These are phyloP conservation scores for Echria macrotheca DNA, from an alignment of 495 filamentous ascomycete genomes.

Conservation along the genomic window DNA sequence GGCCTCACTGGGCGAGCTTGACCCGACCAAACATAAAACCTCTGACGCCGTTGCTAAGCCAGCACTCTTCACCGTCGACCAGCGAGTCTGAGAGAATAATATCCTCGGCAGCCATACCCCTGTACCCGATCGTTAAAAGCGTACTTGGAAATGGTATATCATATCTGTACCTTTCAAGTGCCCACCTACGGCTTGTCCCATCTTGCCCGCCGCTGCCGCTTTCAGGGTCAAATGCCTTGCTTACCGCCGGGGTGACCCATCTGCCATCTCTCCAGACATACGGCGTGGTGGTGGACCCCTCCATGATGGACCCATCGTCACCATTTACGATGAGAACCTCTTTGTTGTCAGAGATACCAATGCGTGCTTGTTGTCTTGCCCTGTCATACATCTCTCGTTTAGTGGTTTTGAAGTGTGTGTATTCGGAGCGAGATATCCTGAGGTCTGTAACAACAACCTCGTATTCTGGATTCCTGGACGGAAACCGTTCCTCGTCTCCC, in stretches of 20 bases:
- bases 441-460: constrained; percentile 53
- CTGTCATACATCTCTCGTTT: constrained; percentile 57
- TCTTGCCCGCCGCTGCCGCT: constrained; percentile 67
- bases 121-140: constrained; percentile 27
- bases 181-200: constrained; percentile 78
- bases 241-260: constrained; percentile 62
- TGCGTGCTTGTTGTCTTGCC: constrained; percentile 54
- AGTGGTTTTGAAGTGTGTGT: constrained; percentile 75
- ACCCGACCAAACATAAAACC: constrained; percentile 56
- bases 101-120: constrained; percentile 56
- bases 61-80: constrained; percentile 67
- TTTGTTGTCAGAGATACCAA: constrained; percentile 47
- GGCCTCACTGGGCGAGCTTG: no score
- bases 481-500: constrained; percentile 1
- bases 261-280: constrained; percentile 65
- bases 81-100: constrained; percentile 50
- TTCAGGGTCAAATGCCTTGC: constrained; percentile 16
- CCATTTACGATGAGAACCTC: constrained; percentile 74
- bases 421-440: constrained; percentile 49
- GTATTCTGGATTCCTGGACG: constrained; percentile 30
- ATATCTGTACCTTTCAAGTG: constrained; percentile 50
- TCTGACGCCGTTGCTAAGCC: constrained; percentile 80
- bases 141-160: no score
- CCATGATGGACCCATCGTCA: constrained; percentile 63
- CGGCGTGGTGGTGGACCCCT: constrained; percentile 74